Evolutionary conservation across 768 basidiomycete species (phyloP), one percentile per base, ranked within the genome.

Genomic region (Boletus vermiculosoides): DNA sequence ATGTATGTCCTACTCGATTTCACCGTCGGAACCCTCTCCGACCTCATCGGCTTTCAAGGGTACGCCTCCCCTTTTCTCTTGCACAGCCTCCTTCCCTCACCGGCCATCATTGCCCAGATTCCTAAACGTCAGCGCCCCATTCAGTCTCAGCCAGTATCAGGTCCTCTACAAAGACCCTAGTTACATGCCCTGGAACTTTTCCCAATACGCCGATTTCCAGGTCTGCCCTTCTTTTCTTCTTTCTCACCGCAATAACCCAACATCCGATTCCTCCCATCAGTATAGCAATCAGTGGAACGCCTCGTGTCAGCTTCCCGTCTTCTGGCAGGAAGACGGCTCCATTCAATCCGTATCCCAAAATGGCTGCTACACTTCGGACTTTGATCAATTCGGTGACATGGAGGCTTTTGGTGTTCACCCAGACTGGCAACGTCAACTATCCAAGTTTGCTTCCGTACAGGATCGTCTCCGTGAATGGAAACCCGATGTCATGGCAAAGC

Each of bases 361-460:
- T 49, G 94, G 94, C 20, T 97, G 94, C 71, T 77, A 86, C 60
- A 69, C 74, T 15, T 94, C 91, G 18, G 92, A 94, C 59, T 95
- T 96, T 63, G 94, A 97, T 73, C 94, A 96, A 58, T 97, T 90
- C 63, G 94, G 94, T 60, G 94, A 97, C 74, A 92, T 93, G 84
- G 94, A 97, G 72, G 94, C 94, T 60, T 96, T 96, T 69, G 94
- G 94, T 87, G 94, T 97, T 31, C 90, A 92, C 74, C 91, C 90
- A 45, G 88, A 92, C 75, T 94, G 86, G 90, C 84, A 96, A 68
- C 94, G 94, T 80, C 90, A 97, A 71, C 77, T 97, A 22, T 84
- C 92, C 63, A 97, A 97, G 69, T 96, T 96, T 72, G 93, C 94
- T 37, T 95, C 94, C 55, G 94, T 96, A 4, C 94, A 97, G 68